Conservation (phyloP, 129 eudicot species). For the Centella asiatica region DNA sequence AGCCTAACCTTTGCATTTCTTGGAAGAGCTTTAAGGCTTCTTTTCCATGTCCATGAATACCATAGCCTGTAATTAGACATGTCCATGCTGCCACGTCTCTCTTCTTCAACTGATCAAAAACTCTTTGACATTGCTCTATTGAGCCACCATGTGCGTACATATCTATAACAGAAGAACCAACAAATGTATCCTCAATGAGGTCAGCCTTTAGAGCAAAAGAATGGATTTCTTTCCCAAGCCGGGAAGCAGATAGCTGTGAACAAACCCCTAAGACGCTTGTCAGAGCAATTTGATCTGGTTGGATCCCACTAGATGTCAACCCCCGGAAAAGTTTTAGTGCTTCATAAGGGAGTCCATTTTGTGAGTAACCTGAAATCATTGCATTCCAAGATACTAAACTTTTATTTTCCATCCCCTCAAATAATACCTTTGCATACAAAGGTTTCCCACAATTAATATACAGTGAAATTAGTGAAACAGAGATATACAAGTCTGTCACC, state of each 20-base stretch:
- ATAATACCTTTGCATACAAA: conserved; percentile 24
- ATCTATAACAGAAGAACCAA: conserved; percentile 41
- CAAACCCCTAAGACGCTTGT: conserved; percentile 45
- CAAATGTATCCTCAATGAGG: conserved; percentile 26
- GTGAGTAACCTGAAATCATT: conserved; percentile 52
- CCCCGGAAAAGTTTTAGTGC: conserved; percentile 34
- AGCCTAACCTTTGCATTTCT: conserved; percentile 32
- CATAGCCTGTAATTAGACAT: conserved; percentile 51
- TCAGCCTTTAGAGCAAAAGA: conserved; percentile 39
- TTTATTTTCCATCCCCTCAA: conserved; percentile 30
- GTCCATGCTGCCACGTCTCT: conserved; percentile 44
- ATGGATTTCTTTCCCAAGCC: conserved; percentile 43
- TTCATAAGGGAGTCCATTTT: conserved; percentile 28
- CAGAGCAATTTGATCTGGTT: conserved; percentile 33
- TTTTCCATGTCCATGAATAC: conserved; percentile 40
- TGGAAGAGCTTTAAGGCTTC: conserved; percentile 33
- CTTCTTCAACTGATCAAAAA: conserved; percentile 30
- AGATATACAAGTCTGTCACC: conserved; percentile 29
- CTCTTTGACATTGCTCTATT: conserved; percentile 33
- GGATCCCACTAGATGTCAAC: conserved; percentile 26
- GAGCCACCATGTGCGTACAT: conserved; percentile 60
- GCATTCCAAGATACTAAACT: conserved; percentile 52
- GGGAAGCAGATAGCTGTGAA: conserved; percentile 45
- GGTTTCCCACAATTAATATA: conserved; percentile 39
- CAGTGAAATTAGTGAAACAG: conserved; percentile 41